Conservation (phyloP, 495 filamentous ascomycete genomes). For the Aspergillus ostianus region DNA sequence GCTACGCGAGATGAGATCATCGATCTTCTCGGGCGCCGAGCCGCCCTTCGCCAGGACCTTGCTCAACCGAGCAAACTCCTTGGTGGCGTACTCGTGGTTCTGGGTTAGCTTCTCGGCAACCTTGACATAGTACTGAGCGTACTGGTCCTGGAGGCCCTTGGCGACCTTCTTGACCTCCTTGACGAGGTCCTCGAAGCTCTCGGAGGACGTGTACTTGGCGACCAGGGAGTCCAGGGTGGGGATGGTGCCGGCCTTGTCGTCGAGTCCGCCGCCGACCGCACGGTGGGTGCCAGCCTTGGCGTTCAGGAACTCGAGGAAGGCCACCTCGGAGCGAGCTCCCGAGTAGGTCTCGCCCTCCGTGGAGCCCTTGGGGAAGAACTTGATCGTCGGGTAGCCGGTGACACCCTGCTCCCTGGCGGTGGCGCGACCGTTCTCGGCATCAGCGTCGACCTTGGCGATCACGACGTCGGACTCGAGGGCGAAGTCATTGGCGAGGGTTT, state of each 20-base stretch:
- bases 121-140: slow-evolving; percentile 90
- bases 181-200: slow-evolving; percentile 55
- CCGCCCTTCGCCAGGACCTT: slow-evolving; percentile 82
- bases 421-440: slow-evolving; percentile 77
- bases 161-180: slow-evolving; percentile 70
- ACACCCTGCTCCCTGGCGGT: slow-evolving; percentile 76
- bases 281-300: slow-evolving; percentile 87
- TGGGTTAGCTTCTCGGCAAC: slow-evolving; percentile 79
- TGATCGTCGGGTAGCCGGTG: slow-evolving; percentile 90
- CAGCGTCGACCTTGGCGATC: slow-evolving; percentile 92
- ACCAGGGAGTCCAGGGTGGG: slow-evolving; percentile 72
- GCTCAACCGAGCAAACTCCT: slow-evolving; percentile 80
- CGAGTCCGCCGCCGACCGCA: slow-evolving; percentile 74
- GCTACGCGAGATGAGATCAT: slow-evolving; percentile 81
- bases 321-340: slow-evolving; percentile 73
- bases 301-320: slow-evolving; percentile 82
- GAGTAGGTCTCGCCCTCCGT: slow-evolving; percentile 70
- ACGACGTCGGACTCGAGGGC: slow-evolving; percentile 70
- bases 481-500: slow-evolving; percentile 82
- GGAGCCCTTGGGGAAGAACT: slow-evolving; percentile 92
- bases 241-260: slow-evolving; percentile 79
- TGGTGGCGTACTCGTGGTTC: slow-evolving; percentile 74
- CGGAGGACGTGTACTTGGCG: slow-evolving; percentile 54
- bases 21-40: slow-evolving; percentile 79
- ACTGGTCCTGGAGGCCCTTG: slow-evolving; percentile 69